A percentile compares a stretch with the other conserved stretches of the same genome.
phyloP scores from a whole-genome alignment of 805 yeast species.

The Saturnispora galanensis region DNA sequence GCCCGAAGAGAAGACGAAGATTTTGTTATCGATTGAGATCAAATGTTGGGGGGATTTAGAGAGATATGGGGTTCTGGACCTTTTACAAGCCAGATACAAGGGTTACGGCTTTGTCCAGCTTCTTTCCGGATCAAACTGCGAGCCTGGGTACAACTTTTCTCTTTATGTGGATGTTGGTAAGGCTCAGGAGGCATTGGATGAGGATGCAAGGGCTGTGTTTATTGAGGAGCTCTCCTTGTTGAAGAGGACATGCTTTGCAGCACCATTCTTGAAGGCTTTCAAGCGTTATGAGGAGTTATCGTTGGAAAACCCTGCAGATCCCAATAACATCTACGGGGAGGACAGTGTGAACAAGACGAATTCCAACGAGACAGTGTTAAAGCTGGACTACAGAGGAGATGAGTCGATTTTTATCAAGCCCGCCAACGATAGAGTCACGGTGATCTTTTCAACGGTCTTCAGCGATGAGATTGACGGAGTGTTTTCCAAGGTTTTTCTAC shows the following conservation, averaged over 20 bases:
- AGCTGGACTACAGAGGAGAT: slow-evolving; percentile 81
- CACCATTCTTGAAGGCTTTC: slow-evolving; percentile 87
- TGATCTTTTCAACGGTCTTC: slow-evolving; percentile 87
- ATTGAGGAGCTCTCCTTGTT: slow-evolving; percentile 61
- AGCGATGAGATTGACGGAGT: slow-evolving; percentile 94
- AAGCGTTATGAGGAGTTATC: slow-evolving; percentile 64
- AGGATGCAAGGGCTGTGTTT: slow-evolving; percentile 41
- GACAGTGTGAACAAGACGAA: slow-evolving; percentile 25
- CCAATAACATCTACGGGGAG: slow-evolving; percentile 33
- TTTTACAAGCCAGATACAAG: slow-evolving; percentile 44
- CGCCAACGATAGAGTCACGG: slow-evolving; percentile 92
- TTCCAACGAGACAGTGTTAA: slow-evolving; percentile 48
- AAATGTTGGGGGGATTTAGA: slow-evolving; percentile 69
- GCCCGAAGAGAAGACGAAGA: slow-evolving; percentile 58
- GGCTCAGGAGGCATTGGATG: slow-evolving; percentile 19
- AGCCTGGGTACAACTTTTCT: slow-evolving; percentile 76
- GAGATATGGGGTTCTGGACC: slow-evolving; percentile 52
- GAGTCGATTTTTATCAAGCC: slow-evolving; percentile 89
- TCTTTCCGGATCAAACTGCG: slow-evolving; percentile 34
- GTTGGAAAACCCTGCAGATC: slow-evolving; percentile 28
- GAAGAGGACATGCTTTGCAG: slow-evolving; percentile 82
- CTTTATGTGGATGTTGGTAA: slow-evolving; percentile 48
- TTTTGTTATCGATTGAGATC: slow-evolving; percentile 60
- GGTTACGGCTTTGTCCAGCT: slow-evolving; percentile 29
- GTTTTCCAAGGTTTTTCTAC: slow-evolving; percentile 80